Evolutionary conservation across 352 stramenopile species (phyloP).

Genomic region (Phytopythium montanum): DNA sequence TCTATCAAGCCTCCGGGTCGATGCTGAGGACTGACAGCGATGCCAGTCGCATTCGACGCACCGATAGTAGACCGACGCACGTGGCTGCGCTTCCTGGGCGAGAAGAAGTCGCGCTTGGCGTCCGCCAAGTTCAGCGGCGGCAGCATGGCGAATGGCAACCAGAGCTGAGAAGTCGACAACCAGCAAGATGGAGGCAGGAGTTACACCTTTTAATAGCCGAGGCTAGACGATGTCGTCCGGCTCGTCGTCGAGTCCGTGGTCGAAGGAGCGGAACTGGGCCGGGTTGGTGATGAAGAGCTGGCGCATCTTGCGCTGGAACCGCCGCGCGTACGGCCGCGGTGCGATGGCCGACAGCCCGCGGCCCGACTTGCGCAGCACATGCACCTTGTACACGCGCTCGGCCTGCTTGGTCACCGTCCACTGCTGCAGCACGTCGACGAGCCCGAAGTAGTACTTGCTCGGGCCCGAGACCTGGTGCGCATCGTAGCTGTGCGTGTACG

Average conservation of each 20-base stretch:
- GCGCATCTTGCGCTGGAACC: conserved; percentile 85
- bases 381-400: conserved; percentile 84
- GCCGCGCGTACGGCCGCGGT: conserved; percentile 62
- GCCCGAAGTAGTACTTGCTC: conserved; percentile 87
- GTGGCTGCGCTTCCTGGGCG: conserved; percentile 20
- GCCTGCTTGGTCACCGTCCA: conserved; percentile 80
- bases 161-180: not conserved
- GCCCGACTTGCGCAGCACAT: conserved; percentile 63
- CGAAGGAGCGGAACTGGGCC: conserved; percentile 23
- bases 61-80: conserved; percentile 8
- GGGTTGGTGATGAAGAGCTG: conserved; percentile 72
- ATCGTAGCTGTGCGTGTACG: conserved; percentile 48
- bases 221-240: conserved; percentile 16
- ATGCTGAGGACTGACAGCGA: not conserved
- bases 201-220: too few relatives aligned
- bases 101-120: conserved; percentile 32
- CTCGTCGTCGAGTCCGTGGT: conserved; percentile 25
- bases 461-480: conserved; percentile 80
- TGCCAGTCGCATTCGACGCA: not conserved
- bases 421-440: conserved; percentile 89
- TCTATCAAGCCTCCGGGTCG: not conserved
- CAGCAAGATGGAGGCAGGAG: too few relatives aligned
- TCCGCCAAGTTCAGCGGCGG: conserved; percentile 37
- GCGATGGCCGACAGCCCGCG: conserved; percentile 75
- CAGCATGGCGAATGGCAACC: conserved; percentile 24